A percentile compares a stretch with the other conserved stretches of the same genome.
phyloP scores from a whole-genome alignment of 2,329 filamentous ascomycete genomes.

The Aureobasidium zeae region DNA sequence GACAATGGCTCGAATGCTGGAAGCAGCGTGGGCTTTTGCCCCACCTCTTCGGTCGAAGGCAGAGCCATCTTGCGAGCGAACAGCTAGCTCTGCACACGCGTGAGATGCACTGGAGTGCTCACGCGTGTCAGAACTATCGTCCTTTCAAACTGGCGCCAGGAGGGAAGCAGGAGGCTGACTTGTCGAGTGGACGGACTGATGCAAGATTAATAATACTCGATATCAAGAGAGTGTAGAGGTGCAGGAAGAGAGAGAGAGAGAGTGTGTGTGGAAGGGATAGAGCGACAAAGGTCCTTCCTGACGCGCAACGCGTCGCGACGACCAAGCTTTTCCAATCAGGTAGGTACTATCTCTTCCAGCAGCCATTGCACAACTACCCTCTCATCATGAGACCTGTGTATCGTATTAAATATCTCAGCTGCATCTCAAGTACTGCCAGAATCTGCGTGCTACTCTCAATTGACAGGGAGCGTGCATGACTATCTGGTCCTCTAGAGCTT shows the following conservation, averaged over 20 bases:
- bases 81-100: constrained; percentile 10
- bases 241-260: constrained; percentile 5
- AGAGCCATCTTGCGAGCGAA: constrained; percentile 4
- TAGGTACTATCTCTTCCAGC: too few species aligned
- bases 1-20: constrained; percentile 72
- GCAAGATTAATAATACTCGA: constrained; percentile 10
- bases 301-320: too few species aligned
- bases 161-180: too few species aligned
- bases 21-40: constrained; percentile 51
- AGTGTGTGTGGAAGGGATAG: constrained; percentile 2
- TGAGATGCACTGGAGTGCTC: constrained; percentile 10
- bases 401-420: too few species aligned
- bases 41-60: constrained; percentile 13
- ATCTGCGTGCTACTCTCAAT: too few species aligned
- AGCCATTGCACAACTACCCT: too few species aligned
- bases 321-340: too few species aligned
- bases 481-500: too few species aligned
- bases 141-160: constrained; percentile 6
- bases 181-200: neutral
- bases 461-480: too few species aligned
- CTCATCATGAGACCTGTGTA: too few species aligned
- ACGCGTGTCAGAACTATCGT: constrained; percentile 12
- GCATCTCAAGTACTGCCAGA: too few species aligned
- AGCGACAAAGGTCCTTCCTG: constrained; percentile 7
- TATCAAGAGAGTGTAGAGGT: constrained; percentile 7